Base-by-base conservation (phyloP, 2,329 filamentous ascomycete genomes). In the Xylaria sp. region DNA sequence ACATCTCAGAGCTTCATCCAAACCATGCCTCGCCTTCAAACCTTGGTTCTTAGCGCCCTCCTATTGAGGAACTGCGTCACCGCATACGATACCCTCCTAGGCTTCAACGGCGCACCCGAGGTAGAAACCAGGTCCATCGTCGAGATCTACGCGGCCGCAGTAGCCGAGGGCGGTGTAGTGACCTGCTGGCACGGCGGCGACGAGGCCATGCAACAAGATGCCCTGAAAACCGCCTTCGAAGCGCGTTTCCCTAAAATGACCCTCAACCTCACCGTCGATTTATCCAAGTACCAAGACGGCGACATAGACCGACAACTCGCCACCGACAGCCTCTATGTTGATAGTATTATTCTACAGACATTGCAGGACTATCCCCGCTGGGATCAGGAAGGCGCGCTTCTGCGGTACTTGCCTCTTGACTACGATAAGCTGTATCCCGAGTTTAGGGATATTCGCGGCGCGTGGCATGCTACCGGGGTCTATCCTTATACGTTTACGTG, bases 261-360 rank as follows among this genome's bases (percentile, higher is more conserved):
- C 14, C 60, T 63, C 9, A 63, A 63, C 51, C 8, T 63, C 38
- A 63, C 60, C 3, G 60, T 63, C n/a, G 60, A 63, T 17, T 56
- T 63, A 23, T 63, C 60, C 21, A 63, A 63, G 37, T 63, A 63
- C 21, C 56, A 60, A n/a, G 60, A 63, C n/a, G 56, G 60, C 51
- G 59, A 63, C 25, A 56, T 63, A 4, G 60, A 63, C 23, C 60
- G 60, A 37, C 60, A 63, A 17, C 60, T 63, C 17, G 56, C 56
- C 35, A 63, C 56, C 4, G 56, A 50, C 3, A 50, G 51, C 2
- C 28, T 63, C 9, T 63, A 60, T 19, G 60, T 63, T 38, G 60
- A 63, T 23, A 63, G 60, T 15, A 43, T 56, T 11, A 63, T 63
- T 1, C 56, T 63, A 1, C 60, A 63, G 17, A 63, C 60, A 2